Evolutionary conservation across 2,329 filamentous ascomycete species (phyloP).

Genomic region (Hirsutella rhossiliensis): DNA sequence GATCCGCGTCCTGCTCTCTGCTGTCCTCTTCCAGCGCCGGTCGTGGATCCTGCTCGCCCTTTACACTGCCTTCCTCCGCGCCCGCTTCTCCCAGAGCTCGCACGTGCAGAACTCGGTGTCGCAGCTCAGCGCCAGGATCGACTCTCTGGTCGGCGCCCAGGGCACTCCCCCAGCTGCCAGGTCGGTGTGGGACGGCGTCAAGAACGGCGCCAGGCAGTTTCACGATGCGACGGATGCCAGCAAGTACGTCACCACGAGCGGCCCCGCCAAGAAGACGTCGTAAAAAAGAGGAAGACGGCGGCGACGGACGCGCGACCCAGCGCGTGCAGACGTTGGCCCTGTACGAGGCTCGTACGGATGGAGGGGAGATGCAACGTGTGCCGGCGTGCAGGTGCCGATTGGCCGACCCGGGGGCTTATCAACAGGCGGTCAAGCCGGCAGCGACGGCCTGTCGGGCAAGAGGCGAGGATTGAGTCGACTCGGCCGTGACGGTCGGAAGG

Average conservation of each 20-base stretch:
- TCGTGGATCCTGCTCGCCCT: conserved; percentile 78
- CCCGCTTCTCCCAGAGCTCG: conserved; percentile 76
- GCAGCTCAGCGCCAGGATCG: conserved; percentile 60
- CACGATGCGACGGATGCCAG: conserved; percentile 68
- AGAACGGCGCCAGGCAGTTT: conserved; percentile 60
- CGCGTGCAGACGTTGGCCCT: too few relatives aligned
- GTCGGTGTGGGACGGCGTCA: conserved; percentile 70
- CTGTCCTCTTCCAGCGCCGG: conserved; percentile 77
- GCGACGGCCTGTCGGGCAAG: too few relatives aligned
- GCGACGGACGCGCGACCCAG: background rate
- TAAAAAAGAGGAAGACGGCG: conserved; percentile 11
- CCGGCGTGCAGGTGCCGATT: too few relatives aligned
- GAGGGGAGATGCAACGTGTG: too few relatives aligned
- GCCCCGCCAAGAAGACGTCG: conserved; percentile 36
- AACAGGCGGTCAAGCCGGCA: too few relatives aligned
- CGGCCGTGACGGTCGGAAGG: too few relatives aligned
- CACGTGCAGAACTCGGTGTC: conserved; percentile 81
- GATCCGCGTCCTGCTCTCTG: conserved; percentile 68
- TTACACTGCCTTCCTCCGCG: conserved; percentile 88
- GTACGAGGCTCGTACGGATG: too few relatives aligned
- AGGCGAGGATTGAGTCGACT: too few relatives aligned
- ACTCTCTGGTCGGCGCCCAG: conserved; percentile 75
- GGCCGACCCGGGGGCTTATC: too few relatives aligned
- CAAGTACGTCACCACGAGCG: conserved; percentile 53
- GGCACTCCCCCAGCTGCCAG: conserved; percentile 70